These are phyloP conservation scores for Boletus rubropictus DNA, from an alignment of 768 basidiomycete genomes.

Conservation along the genomic window DNA sequence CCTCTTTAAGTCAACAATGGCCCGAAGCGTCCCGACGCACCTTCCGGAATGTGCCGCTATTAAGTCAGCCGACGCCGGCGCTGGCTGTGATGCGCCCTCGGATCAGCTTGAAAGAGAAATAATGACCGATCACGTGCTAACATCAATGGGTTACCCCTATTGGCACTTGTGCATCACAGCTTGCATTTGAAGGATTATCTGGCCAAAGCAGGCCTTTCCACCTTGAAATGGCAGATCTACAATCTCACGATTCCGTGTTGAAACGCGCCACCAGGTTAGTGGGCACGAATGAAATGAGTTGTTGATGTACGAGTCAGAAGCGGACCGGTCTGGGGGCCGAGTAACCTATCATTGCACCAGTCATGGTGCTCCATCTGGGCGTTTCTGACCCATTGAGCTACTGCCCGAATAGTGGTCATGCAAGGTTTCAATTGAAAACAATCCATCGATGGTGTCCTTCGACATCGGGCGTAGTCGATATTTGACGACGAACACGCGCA, in stretches of 20 bases:
- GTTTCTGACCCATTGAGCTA: constrained; percentile 4
- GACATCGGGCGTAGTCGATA: constrained; percentile 28
- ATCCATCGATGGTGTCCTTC: constrained; percentile 13
- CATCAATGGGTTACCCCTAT: constrained; percentile 1
- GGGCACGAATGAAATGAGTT: constrained; percentile 8
- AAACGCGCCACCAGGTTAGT: constrained; percentile 8
- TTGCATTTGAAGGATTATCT: constrained; percentile 13
- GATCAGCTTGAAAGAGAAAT: too few species aligned
- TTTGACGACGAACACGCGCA: constrained; percentile 33
- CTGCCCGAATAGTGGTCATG: constrained; percentile 4
- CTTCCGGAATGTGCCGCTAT: constrained; percentile 19
- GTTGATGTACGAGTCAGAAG: constrained; percentile 6
- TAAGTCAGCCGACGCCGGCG: neutral
- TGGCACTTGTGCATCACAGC: constrained; percentile 1
- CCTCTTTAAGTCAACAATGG: constrained; percentile 17
- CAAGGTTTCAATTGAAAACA: constrained; percentile 13
- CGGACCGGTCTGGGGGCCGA: constrained; percentile 4
- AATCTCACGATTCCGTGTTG: neutral
- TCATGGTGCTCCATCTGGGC: constrained; percentile 9
- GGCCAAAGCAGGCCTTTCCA: constrained; percentile 1
- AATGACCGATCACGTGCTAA: constrained; percentile 6
- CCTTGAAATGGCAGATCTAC: constrained; percentile 4
- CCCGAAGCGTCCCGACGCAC: constrained; percentile 25
- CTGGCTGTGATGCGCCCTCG: too few species aligned
- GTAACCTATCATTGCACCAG: constrained; percentile 6